A percentile compares a stretch with the other conserved stretches of the same genome.
Conservation (phyloP, 345 rosid genomes). For the Balakata baccata region DNA sequence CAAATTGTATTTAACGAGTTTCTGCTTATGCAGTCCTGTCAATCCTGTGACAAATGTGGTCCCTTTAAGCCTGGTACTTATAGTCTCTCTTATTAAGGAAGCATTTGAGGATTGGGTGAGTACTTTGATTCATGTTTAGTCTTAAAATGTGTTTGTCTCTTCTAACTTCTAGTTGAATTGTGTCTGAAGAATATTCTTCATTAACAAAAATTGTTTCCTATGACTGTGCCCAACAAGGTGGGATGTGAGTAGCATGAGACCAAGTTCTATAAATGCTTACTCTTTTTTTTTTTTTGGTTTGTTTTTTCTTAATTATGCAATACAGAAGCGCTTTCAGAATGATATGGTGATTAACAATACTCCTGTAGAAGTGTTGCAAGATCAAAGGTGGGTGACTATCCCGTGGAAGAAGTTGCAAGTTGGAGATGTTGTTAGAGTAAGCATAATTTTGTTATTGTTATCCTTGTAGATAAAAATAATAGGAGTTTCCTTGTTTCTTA, state of each 20-base stretch:
- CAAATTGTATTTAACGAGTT: conserved; percentile 5
- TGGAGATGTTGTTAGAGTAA: conserved; percentile 92
- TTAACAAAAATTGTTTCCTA: conserved; percentile 2
- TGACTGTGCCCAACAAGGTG: neutral
- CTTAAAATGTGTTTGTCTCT: conserved; percentile 14
- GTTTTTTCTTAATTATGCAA: conserved; percentile 8
- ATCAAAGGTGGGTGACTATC: conserved; percentile 68
- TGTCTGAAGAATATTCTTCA: conserved; percentile 3
- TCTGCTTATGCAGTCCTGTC: conserved; percentile 77
- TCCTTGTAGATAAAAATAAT: neutral
- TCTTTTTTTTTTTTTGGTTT: conserved; percentile 13
- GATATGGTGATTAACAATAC: conserved; percentile 86
- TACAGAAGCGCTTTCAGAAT: conserved; percentile 95
- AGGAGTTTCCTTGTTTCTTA: neutral
- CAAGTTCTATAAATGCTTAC: neutral
- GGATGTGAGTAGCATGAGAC: neutral
- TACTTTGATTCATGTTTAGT: conserved; percentile 12
- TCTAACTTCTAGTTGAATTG: conserved; percentile 8
- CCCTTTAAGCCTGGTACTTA: conserved; percentile 89
- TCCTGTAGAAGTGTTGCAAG: conserved; percentile 76
- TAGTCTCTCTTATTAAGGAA: conserved; percentile 94
- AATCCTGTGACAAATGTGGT: conserved; percentile 92
- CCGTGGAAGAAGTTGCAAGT: conserved; percentile 97
- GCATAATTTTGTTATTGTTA: conserved; percentile 24
- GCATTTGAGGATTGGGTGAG: conserved; percentile 99